Base-by-base conservation (phyloP, 176 grass and related monocot species). In the Juncus effusus region DNA sequence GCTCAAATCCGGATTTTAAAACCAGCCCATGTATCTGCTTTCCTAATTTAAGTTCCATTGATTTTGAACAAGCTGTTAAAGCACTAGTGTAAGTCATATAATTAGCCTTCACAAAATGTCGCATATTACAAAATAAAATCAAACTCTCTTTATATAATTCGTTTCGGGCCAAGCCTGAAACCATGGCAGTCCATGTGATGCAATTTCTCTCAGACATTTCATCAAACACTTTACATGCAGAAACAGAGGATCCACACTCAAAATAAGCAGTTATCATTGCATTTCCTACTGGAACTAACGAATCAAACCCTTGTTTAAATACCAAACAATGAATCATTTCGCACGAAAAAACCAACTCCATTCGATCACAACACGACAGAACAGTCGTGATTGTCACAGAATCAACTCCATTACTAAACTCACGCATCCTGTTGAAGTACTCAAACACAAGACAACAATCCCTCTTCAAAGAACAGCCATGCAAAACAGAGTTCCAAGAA, bases 401-500 rank as follows among this genome's bases (percentile, higher is more conserved):
- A 70, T 91, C 93, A 5, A 66, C 55, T 19, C 60, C 47, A 5
- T 15, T 40, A 7, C 13, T 64, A 1, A 49, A 68, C 4, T 44
- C 58, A 62, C 79, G 74, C 93, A 96, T 96, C 67, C 51, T 12
- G 15, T 69, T 77, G 74, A 96, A 77, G 42, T 65, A 82, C 11
- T 5, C 55, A 49, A 96, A 66, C 10, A 71, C 82, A 2, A 77
- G 56, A 3, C 63, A 62, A 10, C 50, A 12, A 13, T 79, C 64
- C 38, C 53, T 59, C 44, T 59, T 54, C n/a, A 76, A 2, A 61
- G 64, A 42, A 3, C 67, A 76, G 7, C 82, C 36, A 13, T 79
- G 61, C 36, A 96, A 74, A 72, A 96, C 70, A 4, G 91, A 90
- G 64, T 96, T 96, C 84, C 87, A 96, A 62, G 91, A 96, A 38